Conservation (phyloP, 352 stramenopile species). For the Globisporangium takayamanum region DNA sequence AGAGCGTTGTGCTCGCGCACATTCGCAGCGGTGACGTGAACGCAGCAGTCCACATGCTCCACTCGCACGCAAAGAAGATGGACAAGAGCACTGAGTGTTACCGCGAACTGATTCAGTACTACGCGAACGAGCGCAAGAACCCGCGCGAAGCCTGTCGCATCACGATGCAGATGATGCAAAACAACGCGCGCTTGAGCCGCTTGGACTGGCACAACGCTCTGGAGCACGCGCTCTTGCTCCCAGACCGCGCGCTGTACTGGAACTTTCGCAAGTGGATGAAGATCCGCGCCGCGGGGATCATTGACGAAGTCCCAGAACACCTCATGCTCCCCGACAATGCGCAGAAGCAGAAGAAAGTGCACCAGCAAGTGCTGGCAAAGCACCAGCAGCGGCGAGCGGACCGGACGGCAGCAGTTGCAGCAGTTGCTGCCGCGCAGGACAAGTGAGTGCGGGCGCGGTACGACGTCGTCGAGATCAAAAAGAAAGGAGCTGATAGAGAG, state of each 20-base stretch:
- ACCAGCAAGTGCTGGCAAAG: slow-evolving; percentile 6
- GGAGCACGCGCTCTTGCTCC: slow-evolving; percentile 43
- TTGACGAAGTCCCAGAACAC: slow-evolving; percentile 48
- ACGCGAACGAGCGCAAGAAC: slow-evolving; percentile 57
- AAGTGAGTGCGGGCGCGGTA: background rate
- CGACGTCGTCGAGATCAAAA: background rate
- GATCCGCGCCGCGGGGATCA: slow-evolving; percentile 46
- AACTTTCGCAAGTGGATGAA: slow-evolving; percentile 87
- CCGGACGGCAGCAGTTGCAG: background rate
- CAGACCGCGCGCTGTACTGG: slow-evolving; percentile 71
- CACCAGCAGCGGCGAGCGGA: background rate
- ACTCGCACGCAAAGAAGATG: slow-evolving; percentile 67
- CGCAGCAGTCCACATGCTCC: slow-evolving; percentile 59
- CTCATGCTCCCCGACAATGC: slow-evolving; percentile 43
- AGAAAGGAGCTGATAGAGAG: background rate
- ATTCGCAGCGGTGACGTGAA: slow-evolving; percentile 50
- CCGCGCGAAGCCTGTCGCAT: slow-evolving; percentile 54
- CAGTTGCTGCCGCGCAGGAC: background rate
- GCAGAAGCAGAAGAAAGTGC: slow-evolving; percentile 21
- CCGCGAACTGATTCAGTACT: slow-evolving; percentile 61
- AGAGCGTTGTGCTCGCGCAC: slow-evolving; percentile 57
- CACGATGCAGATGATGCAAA: slow-evolving; percentile 85
- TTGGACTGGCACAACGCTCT: slow-evolving; percentile 79
- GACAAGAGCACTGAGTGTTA: slow-evolving; percentile 66
- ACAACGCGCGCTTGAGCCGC: slow-evolving; percentile 66